Base-by-base conservation (phyloP, 306 rosid genomes). In the Urtica urens region DNA sequence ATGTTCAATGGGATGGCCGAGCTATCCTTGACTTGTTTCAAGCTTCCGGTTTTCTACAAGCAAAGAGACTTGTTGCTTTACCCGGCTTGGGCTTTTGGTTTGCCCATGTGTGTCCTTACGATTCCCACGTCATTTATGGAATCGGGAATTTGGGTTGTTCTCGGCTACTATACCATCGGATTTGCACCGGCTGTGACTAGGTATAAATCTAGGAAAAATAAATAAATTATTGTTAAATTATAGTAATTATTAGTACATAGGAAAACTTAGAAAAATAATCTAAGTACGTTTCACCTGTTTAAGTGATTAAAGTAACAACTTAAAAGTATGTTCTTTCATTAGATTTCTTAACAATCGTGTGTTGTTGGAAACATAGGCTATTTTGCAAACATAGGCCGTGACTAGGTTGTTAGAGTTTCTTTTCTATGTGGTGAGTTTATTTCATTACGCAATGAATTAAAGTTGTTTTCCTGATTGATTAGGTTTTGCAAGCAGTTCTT, bases 1-100 rank as follows among this genome's bases (percentile, higher is more conserved):
- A 72, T 87, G 84, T 87, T 87, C 57, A 87, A 82, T 72, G 96
- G 96, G 16, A 23, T 73, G 58, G 62, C 90, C 43, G 96, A 87
- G 49, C 44, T 67, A 23, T 53, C 62, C 23, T 67, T 79, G 71
- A 79, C 82, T 10, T 21, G 79, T 46, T 47, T 64, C 25, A 75
- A 78, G 62, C 80, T 87, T 55, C 82, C 78, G 31, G 87, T 87
- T 4, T 87, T 77, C 53, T 77, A 35, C 59, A 87, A 75, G 57
- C 96, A 87, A 31, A 79, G 96, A 58, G 92, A 82, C 59, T 68
- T 66, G 62, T 49, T 68, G 65, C 79, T 87, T 64, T 87, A 38
- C 51, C 94, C 94, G 12, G 81, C 84, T 9, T 87, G 96, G 96
- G 87, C 87, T 3, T 79, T 82, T 33, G 79, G 37, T 0, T 31